phyloP scores from a whole-genome alignment of 179 eudicot genomes.

The Heliamphora pulchella region DNA sequence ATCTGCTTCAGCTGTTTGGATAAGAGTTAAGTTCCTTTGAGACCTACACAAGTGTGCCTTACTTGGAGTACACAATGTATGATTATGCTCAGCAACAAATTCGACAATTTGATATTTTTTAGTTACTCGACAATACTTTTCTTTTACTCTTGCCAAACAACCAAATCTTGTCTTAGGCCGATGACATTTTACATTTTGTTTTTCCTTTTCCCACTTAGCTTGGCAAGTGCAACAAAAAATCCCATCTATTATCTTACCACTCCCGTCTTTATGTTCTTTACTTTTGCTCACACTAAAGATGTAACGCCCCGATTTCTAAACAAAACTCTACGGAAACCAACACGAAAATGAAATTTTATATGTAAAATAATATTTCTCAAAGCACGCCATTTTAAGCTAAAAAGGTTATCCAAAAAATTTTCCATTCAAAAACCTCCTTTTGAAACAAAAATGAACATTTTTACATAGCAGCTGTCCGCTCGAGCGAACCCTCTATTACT shows the following conservation, averaged over 20 bases:
- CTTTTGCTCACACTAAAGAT: not conserved
- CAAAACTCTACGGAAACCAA: too few relatives aligned
- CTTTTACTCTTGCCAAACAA: not conserved
- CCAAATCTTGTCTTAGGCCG: not conserved
- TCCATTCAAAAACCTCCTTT: too few relatives aligned
- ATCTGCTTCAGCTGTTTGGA: not conserved
- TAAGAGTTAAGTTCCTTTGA: not conserved
- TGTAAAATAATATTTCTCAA: too few relatives aligned
- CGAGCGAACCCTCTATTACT: too few relatives aligned
- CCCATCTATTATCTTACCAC: not conserved
- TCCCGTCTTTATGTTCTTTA: not conserved
- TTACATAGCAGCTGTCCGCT: too few relatives aligned
- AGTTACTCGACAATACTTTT: not conserved
- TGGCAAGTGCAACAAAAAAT: slow-evolving; percentile 1
- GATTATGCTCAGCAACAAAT: not conserved
- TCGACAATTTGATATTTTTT: not conserved
- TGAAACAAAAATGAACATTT: too few relatives aligned
- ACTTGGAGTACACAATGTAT: not conserved
- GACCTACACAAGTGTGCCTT: not conserved
- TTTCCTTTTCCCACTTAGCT: not conserved
- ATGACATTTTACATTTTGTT: not conserved
- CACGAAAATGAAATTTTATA: too few relatives aligned
- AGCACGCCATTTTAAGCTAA: too few relatives aligned
- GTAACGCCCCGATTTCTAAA: too few relatives aligned
- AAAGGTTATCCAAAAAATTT: too few relatives aligned